Evolutionary conservation across 495 filamentous ascomycete genomes (phyloP).

Genomic region (Choiromyces venosus): DNA sequence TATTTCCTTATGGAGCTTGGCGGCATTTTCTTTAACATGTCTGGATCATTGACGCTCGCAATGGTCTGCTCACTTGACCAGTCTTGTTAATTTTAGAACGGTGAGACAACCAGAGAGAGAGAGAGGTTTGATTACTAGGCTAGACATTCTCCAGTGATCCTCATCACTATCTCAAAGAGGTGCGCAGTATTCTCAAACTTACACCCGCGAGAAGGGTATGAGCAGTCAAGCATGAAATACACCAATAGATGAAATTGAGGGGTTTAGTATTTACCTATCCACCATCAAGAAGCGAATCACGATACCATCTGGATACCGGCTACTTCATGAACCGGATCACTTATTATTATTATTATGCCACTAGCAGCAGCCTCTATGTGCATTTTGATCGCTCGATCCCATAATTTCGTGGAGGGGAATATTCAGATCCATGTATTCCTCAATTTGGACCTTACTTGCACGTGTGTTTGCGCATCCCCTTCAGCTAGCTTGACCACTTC

Average conservation of each 20-base stretch:
- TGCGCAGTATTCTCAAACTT: conserved; percentile 49
- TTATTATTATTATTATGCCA: background rate
- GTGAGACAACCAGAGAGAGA: conserved; percentile 1
- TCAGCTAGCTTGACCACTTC: conserved; percentile 35
- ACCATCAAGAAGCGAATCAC: conserved; percentile 9
- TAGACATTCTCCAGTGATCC: conserved; percentile 59
- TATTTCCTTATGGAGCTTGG: conserved; percentile 57
- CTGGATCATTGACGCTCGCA: conserved; percentile 53
- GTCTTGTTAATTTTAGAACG: conserved; percentile 6
- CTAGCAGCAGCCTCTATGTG: background rate
- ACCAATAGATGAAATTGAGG: conserved; percentile 57
- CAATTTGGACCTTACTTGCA: conserved; percentile 21
- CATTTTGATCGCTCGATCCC: conserved; percentile 57
- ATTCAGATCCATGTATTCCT: conserved; percentile 42
- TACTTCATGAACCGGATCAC: background rate
- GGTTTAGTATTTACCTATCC: conserved; percentile 35
- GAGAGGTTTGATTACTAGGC: conserved; percentile 46
- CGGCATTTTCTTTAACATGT: conserved; percentile 58
- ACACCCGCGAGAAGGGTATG: conserved; percentile 46
- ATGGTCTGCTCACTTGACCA: conserved; percentile 30
- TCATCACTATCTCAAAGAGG: conserved; percentile 62
- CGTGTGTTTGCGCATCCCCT: conserved; percentile 26
- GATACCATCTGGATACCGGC: conserved; percentile 12
- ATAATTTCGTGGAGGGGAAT: conserved; percentile 50
- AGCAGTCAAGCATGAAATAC: conserved; percentile 62